These are phyloP conservation scores for Sechiopsis laciniata DNA, from an alignment of 306 rosid species.

Conservation along the genomic window DNA sequence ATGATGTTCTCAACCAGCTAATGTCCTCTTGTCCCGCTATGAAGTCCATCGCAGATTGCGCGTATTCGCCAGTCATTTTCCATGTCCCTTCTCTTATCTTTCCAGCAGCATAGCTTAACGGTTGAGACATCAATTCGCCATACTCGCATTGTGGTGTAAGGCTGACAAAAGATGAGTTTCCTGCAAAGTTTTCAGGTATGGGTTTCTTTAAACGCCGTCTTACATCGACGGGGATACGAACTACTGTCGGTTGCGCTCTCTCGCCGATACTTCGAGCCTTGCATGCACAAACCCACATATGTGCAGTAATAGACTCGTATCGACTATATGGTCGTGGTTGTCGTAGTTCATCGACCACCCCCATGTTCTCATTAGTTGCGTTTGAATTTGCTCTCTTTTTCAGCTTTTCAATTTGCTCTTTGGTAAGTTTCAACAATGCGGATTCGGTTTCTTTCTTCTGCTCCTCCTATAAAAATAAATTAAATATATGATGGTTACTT, in stretches of 20 bases:
- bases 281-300: conserved; percentile 54
- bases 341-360: conserved; percentile 29
- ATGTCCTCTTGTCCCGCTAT: conserved; percentile 39
- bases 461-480: conserved; percentile 35
- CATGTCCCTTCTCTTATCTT: conserved; percentile 47
- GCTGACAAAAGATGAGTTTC: conserved; percentile 43
- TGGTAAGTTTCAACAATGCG: conserved; percentile 34
- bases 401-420: conserved; percentile 38
- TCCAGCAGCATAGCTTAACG: conserved; percentile 47
- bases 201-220: conserved; percentile 39
- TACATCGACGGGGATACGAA: conserved; percentile 39
- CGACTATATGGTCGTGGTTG: conserved; percentile 20
- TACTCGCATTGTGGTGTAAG: conserved; percentile 35
- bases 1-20: conserved; percentile 21
- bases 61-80: conserved; percentile 41
- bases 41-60: conserved; percentile 34
- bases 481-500: too few relatives aligned
- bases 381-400: conserved; percentile 35
- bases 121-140: conserved; percentile 43
- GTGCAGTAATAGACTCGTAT: conserved; percentile 40
- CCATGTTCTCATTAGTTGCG: background rate
- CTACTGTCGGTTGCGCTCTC: conserved; percentile 31
- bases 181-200: conserved; percentile 43
- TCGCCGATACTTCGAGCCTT: conserved; percentile 36
- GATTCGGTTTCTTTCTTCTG: conserved; percentile 32